Conservation (phyloP, 192 early-diverging fungal genomes). For the Entophlyctis luteolus region DNA sequence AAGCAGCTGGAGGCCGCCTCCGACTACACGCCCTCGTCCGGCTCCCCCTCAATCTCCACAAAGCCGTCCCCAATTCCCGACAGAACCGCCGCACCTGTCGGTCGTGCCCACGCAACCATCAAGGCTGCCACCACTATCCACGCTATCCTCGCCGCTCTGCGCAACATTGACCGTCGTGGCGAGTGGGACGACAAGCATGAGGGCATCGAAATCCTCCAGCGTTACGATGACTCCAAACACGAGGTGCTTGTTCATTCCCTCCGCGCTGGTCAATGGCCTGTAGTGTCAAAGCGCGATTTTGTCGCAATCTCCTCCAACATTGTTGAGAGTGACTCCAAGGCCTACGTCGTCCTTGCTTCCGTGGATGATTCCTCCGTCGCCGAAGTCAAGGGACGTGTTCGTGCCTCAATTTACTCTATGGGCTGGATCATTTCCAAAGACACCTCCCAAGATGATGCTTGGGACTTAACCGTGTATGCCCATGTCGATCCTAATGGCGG, state of each 20-base stretch:
- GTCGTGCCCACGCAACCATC: background rate
- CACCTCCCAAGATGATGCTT: no score
- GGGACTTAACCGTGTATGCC: no score
- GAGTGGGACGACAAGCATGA: background rate
- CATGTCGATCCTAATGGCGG: no score
- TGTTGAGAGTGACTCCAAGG: background rate
- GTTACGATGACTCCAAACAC: background rate
- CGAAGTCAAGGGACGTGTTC: background rate
- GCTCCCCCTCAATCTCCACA: background rate
- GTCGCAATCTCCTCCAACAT: background rate
- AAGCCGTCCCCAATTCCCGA: background rate
- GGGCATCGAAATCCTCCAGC: background rate
- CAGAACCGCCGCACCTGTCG: background rate
- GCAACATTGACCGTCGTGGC: background rate
- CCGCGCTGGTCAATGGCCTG: background rate
- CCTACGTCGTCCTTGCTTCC: background rate
- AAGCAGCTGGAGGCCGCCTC: background rate
- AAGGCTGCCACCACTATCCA: background rate
- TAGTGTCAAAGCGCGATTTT: background rate
- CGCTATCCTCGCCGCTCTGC: background rate
- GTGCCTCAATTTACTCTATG: background rate
- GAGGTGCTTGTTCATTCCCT: background rate
- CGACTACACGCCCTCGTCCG: background rate
- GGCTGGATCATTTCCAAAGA: conserved; percentile 1
- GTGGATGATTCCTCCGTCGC: background rate